Evolutionary conservation across 768 basidiomycete species (phyloP), one percentile per base, ranked within the genome.

Genomic region (Tulasnella sp.): DNA sequence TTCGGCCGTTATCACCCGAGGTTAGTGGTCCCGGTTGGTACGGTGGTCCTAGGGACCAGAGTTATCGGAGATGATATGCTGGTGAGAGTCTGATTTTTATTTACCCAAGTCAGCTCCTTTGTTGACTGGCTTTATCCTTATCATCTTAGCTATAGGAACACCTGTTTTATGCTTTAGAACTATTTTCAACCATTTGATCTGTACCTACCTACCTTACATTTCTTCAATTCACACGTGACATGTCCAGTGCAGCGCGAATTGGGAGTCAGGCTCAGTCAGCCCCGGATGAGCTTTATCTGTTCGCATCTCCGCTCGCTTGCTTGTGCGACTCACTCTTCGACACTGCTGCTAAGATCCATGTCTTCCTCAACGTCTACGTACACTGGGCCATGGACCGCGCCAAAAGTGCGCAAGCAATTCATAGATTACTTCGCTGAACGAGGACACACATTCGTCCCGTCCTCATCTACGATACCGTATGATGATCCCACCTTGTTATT

Each of bases 401-500:
- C 73, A 41, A 83, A 78, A 69, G 83, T 98, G 61, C 82, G 96
- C 64, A 75, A 92, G 65, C 83, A 88, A 61, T 99, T 91, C 75
- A 91, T 98, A 72, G 76, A 86, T 63, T 98, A 81, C 74, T 99
- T 98, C 73, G 76, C 76, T 59, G 74, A 76, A 46, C 82, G 81
- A 65, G 77, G 80, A 63, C 96, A 99, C 70, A 84, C 85, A 22
- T 94, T 89, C 69, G 87, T 92, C 54, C 85, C 86, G 5, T 92
- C 89, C 29, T 93, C 91, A 2, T 78, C 88, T 1, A 94, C 92
- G 41, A 87, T 99, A 63, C 96, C 96, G 1, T 97, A 89, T 70
- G 96, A 98, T 60, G 96, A 98, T 73, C 94, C 94, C 2, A 97
- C 96, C 15, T 78, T 99, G 38, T 82, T 98, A 57, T 99, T 99